Evolutionary conservation across 176 grass and related monocot genomes (phyloP), one percentile per base, ranked within the genome.

Genomic region (Musa schizocarpa): DNA sequence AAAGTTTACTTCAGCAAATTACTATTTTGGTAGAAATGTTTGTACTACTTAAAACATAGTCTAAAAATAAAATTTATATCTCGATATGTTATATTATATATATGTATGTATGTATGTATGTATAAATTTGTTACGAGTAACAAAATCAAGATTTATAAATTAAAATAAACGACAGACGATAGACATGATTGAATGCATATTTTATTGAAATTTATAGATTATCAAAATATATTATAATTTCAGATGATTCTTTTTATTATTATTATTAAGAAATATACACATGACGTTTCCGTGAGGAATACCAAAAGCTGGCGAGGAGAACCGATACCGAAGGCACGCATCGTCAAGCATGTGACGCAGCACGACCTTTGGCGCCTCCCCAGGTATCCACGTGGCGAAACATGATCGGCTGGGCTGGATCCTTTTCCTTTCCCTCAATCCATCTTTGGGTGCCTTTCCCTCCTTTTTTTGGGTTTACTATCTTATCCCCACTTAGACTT

Each of bases 371-470:
- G 25, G 24, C 72, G 57, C 72, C 52, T 22, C 11, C 22, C 11
- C 9, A 0, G 24, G 34, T 2, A 19, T 49, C 43, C 26, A 48
- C 14, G 17, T 57, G 66, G 13, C 13, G 8, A 16, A 5, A 17
- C 1, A 2, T 14, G 67, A 17, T 69, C 16, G 67, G 71, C 1
- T 20, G 8, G 16, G 71, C 12, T 73, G 71, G 71, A 49, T 54
- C 12, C 74, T 76, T 76, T 76, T 76, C 74, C 56, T 76, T 62
- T 76, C 63, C 27, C 49, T 76, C 74, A 63, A 76, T 63, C 55
- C 27, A 57, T 74, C 53, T 74, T 62, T 76, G 27, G 55, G 55
- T 76, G 55, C 55, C 74, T 76, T 76, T 76, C 56, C 55, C 34
- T 43, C 55, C 26, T 50, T 75, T 61, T 75, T 61, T 75, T 27